Evolutionary conservation across 805 yeast species (phyloP), one percentile per base, ranked within the genome.

Genomic region (Metahyphopichia silvanorum): DNA sequence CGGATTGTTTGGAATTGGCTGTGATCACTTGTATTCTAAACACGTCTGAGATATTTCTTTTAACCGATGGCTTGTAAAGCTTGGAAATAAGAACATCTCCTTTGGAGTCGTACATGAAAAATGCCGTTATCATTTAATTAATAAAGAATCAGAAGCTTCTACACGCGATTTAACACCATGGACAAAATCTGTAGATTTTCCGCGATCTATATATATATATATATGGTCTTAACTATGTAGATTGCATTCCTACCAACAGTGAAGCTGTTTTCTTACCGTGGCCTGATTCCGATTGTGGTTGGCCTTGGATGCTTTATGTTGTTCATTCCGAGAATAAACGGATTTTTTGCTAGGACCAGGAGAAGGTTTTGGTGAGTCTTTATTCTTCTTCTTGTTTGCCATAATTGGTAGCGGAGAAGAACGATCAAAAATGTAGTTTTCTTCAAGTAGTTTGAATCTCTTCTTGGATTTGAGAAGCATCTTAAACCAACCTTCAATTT

Each of bases 1-100:
- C 23, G 16, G 34, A 36, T 31, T 16, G 32, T 27, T 52, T 49
- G 19, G 51, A 33, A 21, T 33, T 66, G 35, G 81, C 74, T 33
- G 85, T 69, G 25, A 91, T 86, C 17, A 91, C 96, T 52, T 91
- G 96, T 34, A 88, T 81, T n/a, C 96, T 74, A 51, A 91, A 91
- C 19, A 88, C 86, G 46, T 89, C 97, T 12, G 93, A 69, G 14
- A 89, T 79, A 34, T 83, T 83, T 32, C 91, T 62, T 44, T 86
- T 77, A 34, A 87, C 76, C 2, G 89, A 86, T 34, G 83, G 87
- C 35, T 81, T 71, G 55, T 80, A 81, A 22, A 85, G 52, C 33
- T 84, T 76, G 15, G 93, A 80, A 32, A 89, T 76, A 25, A 91
- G 64, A 14, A 87, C 78, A 53, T 89, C 97, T 4, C 97, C 98